Base-by-base conservation (phyloP, 352 stramenopile species). In the Pythium aquatile region DNA sequence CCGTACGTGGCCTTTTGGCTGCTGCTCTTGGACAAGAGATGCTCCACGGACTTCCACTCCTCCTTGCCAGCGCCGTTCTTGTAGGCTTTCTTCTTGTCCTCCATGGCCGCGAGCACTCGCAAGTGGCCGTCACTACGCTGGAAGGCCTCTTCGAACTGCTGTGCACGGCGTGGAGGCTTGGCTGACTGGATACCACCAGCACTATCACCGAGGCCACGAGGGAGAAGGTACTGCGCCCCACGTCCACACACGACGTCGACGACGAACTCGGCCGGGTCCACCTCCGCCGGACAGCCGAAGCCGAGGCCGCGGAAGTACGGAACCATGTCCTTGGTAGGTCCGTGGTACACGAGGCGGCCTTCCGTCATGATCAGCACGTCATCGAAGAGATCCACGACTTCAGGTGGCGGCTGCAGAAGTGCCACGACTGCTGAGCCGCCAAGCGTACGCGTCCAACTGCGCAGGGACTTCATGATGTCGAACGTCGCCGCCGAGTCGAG, bases 381-480 rank as follows among this genome's bases (percentile, higher is more conserved):
- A 66, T 98, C 93, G 72, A 98, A 98, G 20, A 97, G 69, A n/a
- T 88, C 81, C 26, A 97, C 92, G 13, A 95, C 91, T 75, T 98
- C 94, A 3, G 94, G 92, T 6, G 75, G 59, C 0, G 75, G 75
- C 61, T 83, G 75, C 29, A 78, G 62, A 11, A 80, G 52, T 24
- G 71, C 72, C 35, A 81, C 55, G 8, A 79, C 51, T 30, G 69
- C 63, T 39, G 75, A 75, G 58, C 55, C 87, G 63, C 37, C 63
- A 37, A 67, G 69, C 48, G 63, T 72, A 28, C 57, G 79, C 6
- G 71, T 79, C 44, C 71, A 77, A 33, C 69, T 66, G 2, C 62
- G 71, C 2, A 97, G 55, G 9, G 87, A 71, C 28, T 65, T 58
- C 35, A 68, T 62, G 65, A 98, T 98, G 61, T 98, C 92, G 60